phyloP scores from a whole-genome alignment of 2,329 filamentous ascomycete genomes.

The Colletotrichum sojae region DNA sequence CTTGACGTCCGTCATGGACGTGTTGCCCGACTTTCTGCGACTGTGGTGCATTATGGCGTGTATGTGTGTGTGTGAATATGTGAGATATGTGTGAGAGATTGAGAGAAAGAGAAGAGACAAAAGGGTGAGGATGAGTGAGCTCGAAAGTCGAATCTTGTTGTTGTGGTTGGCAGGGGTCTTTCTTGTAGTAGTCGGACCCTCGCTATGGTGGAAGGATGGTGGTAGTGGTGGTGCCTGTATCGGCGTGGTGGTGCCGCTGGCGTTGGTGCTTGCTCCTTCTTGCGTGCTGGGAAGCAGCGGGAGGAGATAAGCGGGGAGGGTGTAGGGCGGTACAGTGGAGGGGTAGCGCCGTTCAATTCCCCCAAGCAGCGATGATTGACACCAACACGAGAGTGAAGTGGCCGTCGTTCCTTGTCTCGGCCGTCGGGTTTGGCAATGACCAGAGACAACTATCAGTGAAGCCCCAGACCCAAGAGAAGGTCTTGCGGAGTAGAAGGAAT shows the following conservation, averaged over 20 bases:
- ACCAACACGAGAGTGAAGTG: constrained; percentile 12
- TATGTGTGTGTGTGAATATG: constrained; percentile 27
- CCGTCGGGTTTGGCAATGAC: constrained; percentile 38
- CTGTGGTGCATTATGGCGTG: constrained; percentile 66
- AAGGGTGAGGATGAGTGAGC: constrained; percentile 29
- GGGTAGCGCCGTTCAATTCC: constrained; percentile 38
- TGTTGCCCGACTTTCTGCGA: constrained; percentile 70
- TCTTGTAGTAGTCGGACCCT: constrained; percentile 28
- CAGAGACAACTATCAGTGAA: background rate
- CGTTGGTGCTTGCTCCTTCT: background rate
- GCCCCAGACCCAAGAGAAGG: background rate
- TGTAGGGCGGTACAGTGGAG: constrained; percentile 27
- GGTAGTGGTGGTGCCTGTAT: constrained; percentile 17
- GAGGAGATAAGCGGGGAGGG: constrained; percentile 37
- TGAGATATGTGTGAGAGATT: constrained; percentile 36
- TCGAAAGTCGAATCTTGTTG: constrained; percentile 10
- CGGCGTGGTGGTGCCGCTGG: constrained; percentile 2
- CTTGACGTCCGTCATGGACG: constrained; percentile 69
- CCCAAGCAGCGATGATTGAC: constrained; percentile 40
- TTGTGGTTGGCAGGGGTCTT: constrained; percentile 35
- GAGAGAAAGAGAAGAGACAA: constrained; percentile 20
- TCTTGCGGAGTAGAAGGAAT: constrained; percentile 13
- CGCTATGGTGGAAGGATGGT: background rate
- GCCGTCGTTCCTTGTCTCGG: constrained; percentile 35
- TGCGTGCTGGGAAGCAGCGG: constrained; percentile 11